phyloP scores from a whole-genome alignment of 2,329 filamentous ascomycete species.

The Leptographium lundbergii region DNA sequence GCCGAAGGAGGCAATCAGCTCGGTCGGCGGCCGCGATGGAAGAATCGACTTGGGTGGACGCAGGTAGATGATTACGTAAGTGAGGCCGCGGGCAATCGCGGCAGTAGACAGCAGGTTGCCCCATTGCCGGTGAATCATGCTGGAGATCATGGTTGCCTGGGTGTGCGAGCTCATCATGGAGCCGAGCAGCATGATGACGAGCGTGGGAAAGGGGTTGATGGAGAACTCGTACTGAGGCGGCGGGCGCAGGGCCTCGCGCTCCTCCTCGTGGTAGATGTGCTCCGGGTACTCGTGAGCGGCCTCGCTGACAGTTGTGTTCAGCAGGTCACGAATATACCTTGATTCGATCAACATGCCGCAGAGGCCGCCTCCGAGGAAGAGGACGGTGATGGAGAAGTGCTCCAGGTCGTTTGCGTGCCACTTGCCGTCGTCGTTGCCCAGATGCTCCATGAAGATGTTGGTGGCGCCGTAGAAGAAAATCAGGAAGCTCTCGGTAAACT shows the following conservation, averaged over 20 bases:
- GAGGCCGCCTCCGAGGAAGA: constrained; percentile 86
- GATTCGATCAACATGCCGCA: constrained; percentile 76
- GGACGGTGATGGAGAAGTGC: constrained; percentile 81
- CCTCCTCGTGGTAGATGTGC: constrained; percentile 27
- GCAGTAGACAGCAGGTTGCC: constrained; percentile 73
- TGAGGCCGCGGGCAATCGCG: constrained; percentile 62
- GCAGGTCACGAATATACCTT: constrained; percentile 49
- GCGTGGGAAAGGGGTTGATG: constrained; percentile 75
- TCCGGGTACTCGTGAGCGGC: constrained; percentile 19
- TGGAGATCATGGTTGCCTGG: constrained; percentile 69
- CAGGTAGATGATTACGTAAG: constrained; percentile 70
- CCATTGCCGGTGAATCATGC: constrained; percentile 92
- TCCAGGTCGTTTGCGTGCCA: constrained; percentile 78
- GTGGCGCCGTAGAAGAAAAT: constrained; percentile 83
- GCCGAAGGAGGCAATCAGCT: constrained; percentile 78
- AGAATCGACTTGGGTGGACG: constrained; percentile 68
- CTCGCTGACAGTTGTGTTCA: constrained; percentile 40
- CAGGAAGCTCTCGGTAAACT: constrained; percentile 79
- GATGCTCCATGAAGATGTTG: constrained; percentile 87
- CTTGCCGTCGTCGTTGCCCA: constrained; percentile 52
- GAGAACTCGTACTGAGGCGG: constrained; percentile 62
- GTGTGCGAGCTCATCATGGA: constrained; percentile 95
- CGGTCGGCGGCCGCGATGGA: constrained; percentile 76
- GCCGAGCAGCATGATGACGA: constrained; percentile 77
- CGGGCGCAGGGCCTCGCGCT: constrained; percentile 36